phyloP scores from a whole-genome alignment of 257 asterid species.

The Solanum commersonii region DNA sequence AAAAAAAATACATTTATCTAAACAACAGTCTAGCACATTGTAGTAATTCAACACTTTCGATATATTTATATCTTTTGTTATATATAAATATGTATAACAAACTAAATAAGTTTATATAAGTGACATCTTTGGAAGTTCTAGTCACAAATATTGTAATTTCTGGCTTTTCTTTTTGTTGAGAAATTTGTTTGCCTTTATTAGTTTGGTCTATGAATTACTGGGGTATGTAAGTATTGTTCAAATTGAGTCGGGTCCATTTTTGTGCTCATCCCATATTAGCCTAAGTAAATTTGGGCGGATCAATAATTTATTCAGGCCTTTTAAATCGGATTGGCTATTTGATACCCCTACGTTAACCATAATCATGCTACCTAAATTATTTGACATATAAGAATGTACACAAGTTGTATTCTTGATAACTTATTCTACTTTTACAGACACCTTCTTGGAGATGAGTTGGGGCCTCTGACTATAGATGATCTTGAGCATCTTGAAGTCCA shows the following conservation, averaged over 20 bases:
- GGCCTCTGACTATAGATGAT: constrained; percentile 70
- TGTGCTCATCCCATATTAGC: not conserved
- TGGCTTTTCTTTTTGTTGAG: not conserved
- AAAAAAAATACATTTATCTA: not conserved
- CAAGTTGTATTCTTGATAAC: not conserved
- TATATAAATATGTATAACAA: not conserved
- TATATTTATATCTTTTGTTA: not conserved
- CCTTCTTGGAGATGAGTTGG: constrained; percentile 96
- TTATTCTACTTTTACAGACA: constrained; percentile 39
- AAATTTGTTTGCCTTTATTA: not conserved
- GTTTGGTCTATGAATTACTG: not conserved
- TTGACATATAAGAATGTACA: not conserved
- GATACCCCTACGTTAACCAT: not conserved
- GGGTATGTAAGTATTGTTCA: not conserved
- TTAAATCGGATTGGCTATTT: not conserved
- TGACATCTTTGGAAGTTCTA: not conserved
- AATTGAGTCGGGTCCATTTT: not conserved
- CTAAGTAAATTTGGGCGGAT: not conserved
- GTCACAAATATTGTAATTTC: not conserved
- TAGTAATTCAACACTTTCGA: not conserved
- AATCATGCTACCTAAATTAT: not conserved
- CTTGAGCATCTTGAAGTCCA: constrained; percentile 82
- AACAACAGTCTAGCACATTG: not conserved
- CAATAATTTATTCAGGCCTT: not conserved
- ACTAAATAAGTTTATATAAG: not conserved